Conservation (phyloP, 1,284 basidiomycete genomes). For the Irpex sp. region DNA sequence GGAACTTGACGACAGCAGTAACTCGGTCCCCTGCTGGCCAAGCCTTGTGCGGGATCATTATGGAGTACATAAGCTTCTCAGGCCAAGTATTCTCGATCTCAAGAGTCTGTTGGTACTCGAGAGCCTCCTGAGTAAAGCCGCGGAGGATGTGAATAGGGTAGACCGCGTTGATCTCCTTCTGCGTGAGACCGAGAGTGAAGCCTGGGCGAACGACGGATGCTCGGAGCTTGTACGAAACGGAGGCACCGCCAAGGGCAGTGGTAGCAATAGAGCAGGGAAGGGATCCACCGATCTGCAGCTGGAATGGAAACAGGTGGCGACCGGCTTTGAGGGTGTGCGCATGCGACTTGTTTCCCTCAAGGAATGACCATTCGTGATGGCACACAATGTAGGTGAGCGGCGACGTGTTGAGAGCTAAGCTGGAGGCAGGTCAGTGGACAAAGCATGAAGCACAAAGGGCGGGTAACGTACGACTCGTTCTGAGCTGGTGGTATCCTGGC, state of each 20-base stretch:
- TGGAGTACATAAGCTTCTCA: conserved; percentile 89
- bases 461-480: conserved; percentile 58
- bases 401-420: conserved; percentile 41
- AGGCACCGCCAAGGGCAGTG: conserved; percentile 54
- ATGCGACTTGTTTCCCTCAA: conserved; percentile 74
- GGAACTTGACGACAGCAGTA: conserved; percentile 82
- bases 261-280: conserved; percentile 77
- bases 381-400: conserved; percentile 66
- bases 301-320: conserved; percentile 84
- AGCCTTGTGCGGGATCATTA: conserved; percentile 85
- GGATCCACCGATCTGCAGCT: conserved; percentile 76
- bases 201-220: conserved; percentile 77
- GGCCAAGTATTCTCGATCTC: conserved; percentile 98
- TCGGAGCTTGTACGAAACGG: conserved; percentile 83
- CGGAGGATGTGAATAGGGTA: conserved; percentile 68
- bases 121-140: conserved; percentile 74
- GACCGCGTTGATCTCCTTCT: conserved; percentile 64
- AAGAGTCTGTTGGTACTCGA: conserved; percentile 93
- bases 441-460: conserved; percentile 12
- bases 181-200: conserved; percentile 39
- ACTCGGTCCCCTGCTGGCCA: conserved; percentile 88
- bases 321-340: conserved; percentile 89
- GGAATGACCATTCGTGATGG: conserved; percentile 87
- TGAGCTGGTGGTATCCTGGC: conserved; percentile 65
- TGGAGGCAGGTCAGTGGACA: conserved; percentile 8